Evolutionary conservation across 306 rosid genomes (phyloP), one percentile per base, ranked within the genome.

Genomic region (Cucumis hystrix): DNA sequence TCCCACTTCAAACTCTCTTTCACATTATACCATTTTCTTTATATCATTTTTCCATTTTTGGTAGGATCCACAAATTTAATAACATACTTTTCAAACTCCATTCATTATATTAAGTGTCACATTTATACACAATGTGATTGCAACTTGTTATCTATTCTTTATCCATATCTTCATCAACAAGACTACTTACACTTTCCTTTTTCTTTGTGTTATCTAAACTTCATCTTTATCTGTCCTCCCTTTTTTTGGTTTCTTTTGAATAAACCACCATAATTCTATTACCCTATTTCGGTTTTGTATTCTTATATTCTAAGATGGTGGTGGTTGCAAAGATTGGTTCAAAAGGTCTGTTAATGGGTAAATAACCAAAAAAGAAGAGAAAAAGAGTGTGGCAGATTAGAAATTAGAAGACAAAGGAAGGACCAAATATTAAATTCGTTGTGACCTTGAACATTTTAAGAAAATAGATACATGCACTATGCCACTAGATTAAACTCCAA

Each of bases 381-480:
- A 47, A 49, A 52, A 23, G 1, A 0, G 11, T 43, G 76, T 7
- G 40, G 21, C 23, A 8, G 3, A 70, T 0, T 45, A 13, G 20
- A 15, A 61, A 63, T 25, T 25, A 77, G 10, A 2, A 8, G 9
- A 49, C 20, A 77, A 14, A 17, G 23, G 10, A 54, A 39, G 63
- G 80, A 77, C 80, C 49, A 63, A 77, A 77, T 11, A 35, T 28
- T 33, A 64, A 64, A 62, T 77, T 33, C 20, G 0, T 6, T 54
- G 10, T 28, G 51, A 1, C 63, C 25, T 25, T 64, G 18, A 28
- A n/a, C 45, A 4, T 40, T 40, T 37, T 59, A 33, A 39, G 66
- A 40, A 75, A 58, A 51, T 28, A 58, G 79, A 25, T 76, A 8
- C 79, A 75, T 56, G 67, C n/a, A 75, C 69, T 63, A 23, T 61